Evolutionary conservation across 2,329 filamentous ascomycete genomes (phyloP).

Genomic region (Diaporthe sp.): DNA sequence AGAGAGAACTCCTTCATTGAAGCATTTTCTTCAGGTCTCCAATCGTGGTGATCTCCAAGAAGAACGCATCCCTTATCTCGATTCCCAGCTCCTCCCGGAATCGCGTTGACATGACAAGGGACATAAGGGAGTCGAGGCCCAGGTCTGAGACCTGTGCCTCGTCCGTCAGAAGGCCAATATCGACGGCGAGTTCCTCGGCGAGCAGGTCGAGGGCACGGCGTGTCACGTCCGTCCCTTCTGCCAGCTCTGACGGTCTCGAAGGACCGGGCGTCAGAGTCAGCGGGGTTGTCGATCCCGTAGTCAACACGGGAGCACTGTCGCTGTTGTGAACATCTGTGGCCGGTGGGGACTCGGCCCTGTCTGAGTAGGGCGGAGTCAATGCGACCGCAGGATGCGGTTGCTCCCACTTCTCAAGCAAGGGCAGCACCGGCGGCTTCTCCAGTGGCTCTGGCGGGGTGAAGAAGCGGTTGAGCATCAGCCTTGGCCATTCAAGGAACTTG

Average conservation of each 20-base stretch:
- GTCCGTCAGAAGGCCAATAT: neutral
- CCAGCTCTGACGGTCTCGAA: neutral
- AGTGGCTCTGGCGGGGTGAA: conserved; percentile 3
- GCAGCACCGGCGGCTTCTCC: neutral
- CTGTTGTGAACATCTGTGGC: neutral
- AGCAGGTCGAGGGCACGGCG: neutral
- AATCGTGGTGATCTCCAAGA: neutral
- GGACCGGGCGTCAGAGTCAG: neutral
- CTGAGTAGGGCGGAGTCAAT: neutral
- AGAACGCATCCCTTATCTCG: neutral
- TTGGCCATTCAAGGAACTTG: neutral
- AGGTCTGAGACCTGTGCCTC: neutral
- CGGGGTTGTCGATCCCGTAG: neutral
- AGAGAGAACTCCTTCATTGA: neutral
- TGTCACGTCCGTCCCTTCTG: neutral
- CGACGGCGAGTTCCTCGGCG: neutral
- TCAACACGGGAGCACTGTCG: neutral
- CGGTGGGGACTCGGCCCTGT: neutral
- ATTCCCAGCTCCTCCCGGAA: neutral
- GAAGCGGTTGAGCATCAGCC: conserved; percentile 24
- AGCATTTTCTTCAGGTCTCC: neutral
- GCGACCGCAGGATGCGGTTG: neutral
- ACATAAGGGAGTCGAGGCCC: neutral
- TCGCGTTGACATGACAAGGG: neutral
- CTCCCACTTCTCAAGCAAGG: neutral